phyloP scores from a whole-genome alignment of 257 asterid genomes.

The Capsicum pubescens region DNA sequence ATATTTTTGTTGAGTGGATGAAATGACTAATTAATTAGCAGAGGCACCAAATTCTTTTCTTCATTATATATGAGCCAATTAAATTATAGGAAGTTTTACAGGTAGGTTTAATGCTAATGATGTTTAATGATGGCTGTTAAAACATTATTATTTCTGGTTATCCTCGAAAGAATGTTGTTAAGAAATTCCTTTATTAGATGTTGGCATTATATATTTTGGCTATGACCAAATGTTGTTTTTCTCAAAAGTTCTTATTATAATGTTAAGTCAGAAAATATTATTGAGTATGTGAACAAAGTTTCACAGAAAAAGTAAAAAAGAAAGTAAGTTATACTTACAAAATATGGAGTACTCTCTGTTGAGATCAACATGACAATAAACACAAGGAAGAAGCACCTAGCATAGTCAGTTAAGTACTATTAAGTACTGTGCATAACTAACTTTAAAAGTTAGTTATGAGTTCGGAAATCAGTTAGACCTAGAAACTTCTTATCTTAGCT shows the following conservation, averaged over 20 bases:
- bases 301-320: too few relatives aligned
- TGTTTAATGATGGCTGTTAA: constrained; percentile 16
- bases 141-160: neutral
- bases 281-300: neutral
- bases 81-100: constrained; percentile 20
- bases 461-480: too few relatives aligned
- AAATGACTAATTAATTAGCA: neutral
- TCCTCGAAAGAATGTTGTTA: constrained; percentile 5
- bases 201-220: neutral
- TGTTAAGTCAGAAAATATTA: too few relatives aligned
- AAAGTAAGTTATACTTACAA: too few relatives aligned
- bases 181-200: neutral
- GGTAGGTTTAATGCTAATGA: constrained; percentile 9
- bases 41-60: neutral
- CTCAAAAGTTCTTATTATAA: too few relatives aligned
- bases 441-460: too few relatives aligned
- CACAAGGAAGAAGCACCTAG: too few relatives aligned
- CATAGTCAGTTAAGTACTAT: too few relatives aligned
- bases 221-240: neutral
- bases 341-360: too few relatives aligned
- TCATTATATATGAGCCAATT: neutral
- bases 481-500: too few relatives aligned
- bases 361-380: too few relatives aligned
- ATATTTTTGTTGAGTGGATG: constrained; percentile 19
- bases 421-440: too few relatives aligned